These are phyloP conservation scores for Heteromeles arbutifolia DNA, from an alignment of 306 rosid species.

Conservation along the genomic window DNA sequence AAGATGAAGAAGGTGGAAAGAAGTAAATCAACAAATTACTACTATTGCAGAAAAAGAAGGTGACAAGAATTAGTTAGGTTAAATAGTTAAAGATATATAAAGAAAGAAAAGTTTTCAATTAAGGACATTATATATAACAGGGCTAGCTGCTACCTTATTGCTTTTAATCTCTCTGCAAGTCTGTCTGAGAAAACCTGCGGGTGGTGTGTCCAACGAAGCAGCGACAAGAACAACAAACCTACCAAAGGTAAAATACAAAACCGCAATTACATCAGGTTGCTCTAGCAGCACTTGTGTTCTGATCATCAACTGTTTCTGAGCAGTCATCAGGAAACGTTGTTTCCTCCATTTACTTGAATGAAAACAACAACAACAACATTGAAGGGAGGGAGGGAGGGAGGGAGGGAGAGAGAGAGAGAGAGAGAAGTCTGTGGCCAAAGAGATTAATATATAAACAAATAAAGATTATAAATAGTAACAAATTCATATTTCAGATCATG, in stretches of 20 bases:
- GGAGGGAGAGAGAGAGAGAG: neutral
- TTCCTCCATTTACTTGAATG: neutral
- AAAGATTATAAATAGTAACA: neutral
- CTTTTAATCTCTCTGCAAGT: conserved; percentile 14
- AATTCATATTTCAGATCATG: neutral
- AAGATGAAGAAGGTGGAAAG: neutral
- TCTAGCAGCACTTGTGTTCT: neutral
- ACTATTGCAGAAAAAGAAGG: neutral
- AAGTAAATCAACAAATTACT: neutral
- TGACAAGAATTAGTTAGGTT: conserved; percentile 4
- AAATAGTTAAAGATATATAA: neutral
- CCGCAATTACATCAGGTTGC: conserved; percentile 22
- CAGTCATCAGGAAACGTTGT: conserved; percentile 10
- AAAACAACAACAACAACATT: neutral
- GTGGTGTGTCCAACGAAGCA: conserved; percentile 33
- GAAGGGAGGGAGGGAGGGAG: neutral
- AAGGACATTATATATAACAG: neutral
- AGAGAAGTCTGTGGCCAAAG: neutral
- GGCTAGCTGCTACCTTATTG: neutral
- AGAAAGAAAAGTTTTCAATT: neutral
- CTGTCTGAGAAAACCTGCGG: conserved; percentile 22
- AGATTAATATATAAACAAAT: neutral
- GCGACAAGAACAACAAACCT: conserved; percentile 46
- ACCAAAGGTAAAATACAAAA: conserved; percentile 23
- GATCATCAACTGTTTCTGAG: conserved; percentile 2